These are phyloP conservation scores for Ceratocystis huliohia DNA, from an alignment of 2,329 filamentous ascomycete species.

Conservation along the genomic window DNA sequence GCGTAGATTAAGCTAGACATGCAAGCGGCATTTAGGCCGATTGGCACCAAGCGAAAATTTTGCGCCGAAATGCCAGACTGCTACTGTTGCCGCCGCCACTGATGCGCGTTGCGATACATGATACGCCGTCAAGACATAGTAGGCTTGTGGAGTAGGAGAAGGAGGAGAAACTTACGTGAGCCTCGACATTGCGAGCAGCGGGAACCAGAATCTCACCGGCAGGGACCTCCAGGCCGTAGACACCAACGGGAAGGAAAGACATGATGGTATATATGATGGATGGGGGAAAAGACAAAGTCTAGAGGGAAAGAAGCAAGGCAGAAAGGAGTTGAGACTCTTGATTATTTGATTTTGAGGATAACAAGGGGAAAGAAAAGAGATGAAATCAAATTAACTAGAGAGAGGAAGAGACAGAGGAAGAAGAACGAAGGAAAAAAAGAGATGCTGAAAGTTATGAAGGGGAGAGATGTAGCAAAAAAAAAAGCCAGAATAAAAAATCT, in stretches of 20 bases:
- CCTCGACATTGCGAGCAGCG: conserved; percentile 63
- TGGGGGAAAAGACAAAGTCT: conserved; percentile 18
- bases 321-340: not conserved
- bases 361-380: not conserved
- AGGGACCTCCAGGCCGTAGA: conserved; percentile 88
- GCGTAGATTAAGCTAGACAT: not conserved
- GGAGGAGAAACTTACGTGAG: conserved; percentile 52
- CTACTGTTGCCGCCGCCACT: not conserved
- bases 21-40: not conserved
- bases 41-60: conserved; percentile 10
- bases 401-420: conserved; percentile 5
- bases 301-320: conserved; percentile 14
- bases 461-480: conserved; percentile 7
- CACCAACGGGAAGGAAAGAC: conserved; percentile 55
- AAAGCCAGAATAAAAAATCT: conserved; percentile 16
- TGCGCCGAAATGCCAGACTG: conserved; percentile 10
- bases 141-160: not conserved
- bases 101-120: not conserved
- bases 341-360: not conserved
- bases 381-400: not conserved
- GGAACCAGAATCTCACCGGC: conserved; percentile 72
- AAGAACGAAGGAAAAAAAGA: not conserved
- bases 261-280: conserved; percentile 28
- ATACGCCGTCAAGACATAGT: not conserved
- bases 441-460: conserved; percentile 18